Conservation (phyloP, 2,329 filamentous ascomycete species). For the Ascochyta fabae region DNA sequence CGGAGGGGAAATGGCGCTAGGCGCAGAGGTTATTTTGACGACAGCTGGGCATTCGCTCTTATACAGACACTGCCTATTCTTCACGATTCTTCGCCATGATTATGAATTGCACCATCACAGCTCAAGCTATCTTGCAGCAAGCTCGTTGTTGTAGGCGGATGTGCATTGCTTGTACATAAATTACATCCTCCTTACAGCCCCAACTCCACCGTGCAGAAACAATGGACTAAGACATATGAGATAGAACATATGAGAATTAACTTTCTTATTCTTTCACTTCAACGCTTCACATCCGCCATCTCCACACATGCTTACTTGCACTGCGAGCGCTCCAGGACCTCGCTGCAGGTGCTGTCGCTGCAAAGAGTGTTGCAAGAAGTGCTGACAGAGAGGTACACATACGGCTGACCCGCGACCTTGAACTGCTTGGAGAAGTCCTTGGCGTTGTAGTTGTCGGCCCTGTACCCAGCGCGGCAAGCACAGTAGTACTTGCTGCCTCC, state of each 20-base stretch:
- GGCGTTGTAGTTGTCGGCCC: constrained; percentile 23
- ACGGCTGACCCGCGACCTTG: constrained; percentile 31
- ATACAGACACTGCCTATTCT: neutral
- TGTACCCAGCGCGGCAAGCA: constrained; percentile 37
- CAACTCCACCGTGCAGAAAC: constrained; percentile 18
- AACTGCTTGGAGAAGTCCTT: constrained; percentile 41
- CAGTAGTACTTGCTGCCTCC: constrained; percentile 37
- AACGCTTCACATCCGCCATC: neutral
- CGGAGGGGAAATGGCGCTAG: constrained; percentile 22
- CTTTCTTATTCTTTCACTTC: neutral
- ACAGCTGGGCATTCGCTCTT: too few species aligned
- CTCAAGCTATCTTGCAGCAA: neutral
- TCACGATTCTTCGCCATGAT: neutral
- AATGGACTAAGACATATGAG: constrained; percentile 7
- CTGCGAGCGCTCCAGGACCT: constrained; percentile 29
- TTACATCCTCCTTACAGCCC: constrained; percentile 23
- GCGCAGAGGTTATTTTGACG: constrained; percentile 12
- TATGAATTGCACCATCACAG: neutral
- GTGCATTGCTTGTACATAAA: constrained; percentile 20
- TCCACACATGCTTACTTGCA: constrained; percentile 22
- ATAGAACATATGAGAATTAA: neutral
- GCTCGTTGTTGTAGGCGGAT: constrained; percentile 1
- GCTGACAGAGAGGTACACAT: constrained; percentile 32
- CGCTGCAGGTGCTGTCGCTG: constrained; percentile 27
- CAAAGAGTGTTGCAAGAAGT: constrained; percentile 34